These are phyloP conservation scores for Azolla pinnata DNA, from an alignment of 75 land plant species.

Conservation along the genomic window DNA sequence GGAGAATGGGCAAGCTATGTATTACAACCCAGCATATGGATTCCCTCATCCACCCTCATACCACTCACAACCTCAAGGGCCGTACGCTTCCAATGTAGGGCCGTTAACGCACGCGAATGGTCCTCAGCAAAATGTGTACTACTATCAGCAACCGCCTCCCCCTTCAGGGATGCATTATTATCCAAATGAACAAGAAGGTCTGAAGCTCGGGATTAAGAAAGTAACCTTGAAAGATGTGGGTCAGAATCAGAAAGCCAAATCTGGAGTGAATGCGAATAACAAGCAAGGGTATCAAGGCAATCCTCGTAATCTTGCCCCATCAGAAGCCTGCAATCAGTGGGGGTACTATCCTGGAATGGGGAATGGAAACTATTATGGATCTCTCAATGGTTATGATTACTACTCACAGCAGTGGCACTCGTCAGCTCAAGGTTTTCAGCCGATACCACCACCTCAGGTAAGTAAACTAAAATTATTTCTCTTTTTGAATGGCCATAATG, in stretches of 20 bases:
- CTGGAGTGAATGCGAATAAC: slow-evolving; percentile 19
- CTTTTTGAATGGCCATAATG: too few relatives aligned
- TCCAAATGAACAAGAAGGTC: slow-evolving; percentile 2
- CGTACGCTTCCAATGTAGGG: slow-evolving; percentile 11
- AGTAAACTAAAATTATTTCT: too few relatives aligned
- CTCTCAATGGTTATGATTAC: slow-evolving; percentile 12
- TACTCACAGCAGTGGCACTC: slow-evolving; percentile 1
- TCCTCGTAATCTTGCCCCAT: background rate
- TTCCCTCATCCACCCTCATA: slow-evolving; percentile 23
- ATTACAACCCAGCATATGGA: slow-evolving; percentile 18
- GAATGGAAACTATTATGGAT: slow-evolving; percentile 14
- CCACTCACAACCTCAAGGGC: slow-evolving; percentile 21
- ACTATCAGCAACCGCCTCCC: slow-evolving; percentile 21
- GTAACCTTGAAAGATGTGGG: background rate
- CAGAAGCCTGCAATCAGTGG: slow-evolving; percentile 19
- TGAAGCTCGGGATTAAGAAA: slow-evolving; percentile 12
- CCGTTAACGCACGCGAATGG: slow-evolving; percentile 30
- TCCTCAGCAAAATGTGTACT: slow-evolving; percentile 21
- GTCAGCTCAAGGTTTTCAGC: background rate
- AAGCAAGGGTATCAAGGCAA: background rate
- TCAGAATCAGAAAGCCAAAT: background rate
- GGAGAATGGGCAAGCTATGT: background rate
- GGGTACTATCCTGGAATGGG: slow-evolving; percentile 13
- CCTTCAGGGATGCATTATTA: slow-evolving; percentile 21
- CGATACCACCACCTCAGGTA: background rate